Base-by-base conservation (phyloP, 2,329 filamentous ascomycete species). In the Fusarium xylarioides region DNA sequence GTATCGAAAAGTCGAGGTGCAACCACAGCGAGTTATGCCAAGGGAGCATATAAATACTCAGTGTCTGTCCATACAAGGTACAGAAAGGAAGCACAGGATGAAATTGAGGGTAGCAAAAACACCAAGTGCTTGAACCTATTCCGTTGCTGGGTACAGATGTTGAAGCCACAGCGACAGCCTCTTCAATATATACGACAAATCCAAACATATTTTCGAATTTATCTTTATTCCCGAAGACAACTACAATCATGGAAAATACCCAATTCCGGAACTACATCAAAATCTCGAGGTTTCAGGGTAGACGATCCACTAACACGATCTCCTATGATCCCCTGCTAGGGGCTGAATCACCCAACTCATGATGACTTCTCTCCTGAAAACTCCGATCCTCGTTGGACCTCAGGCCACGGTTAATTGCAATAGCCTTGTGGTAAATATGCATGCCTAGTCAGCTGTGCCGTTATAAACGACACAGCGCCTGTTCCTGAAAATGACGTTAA, bases 301-400 rank as follows among this genome's bases (percentile, higher is more conserved):
- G 38, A 38, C 30, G 40, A 26, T 26, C 55, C 49, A 56, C 52
- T 63, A 49, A 49, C 50, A 54, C 43, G 49, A 38, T 57, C 55
- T 56, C 38, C 52, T 35, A 30, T 43, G 30, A 73, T 72, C 47
- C 70, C 74, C 63, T 68, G 67, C 40, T 49, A 66, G 46, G 61
- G 74, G 56, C 56, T 69, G 34, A 26, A 60, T 26, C 47, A 68
- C 59, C 63, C 50, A 59, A 67, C 52, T 69, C 71, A 76, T 61
- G 58, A 72, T 47, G 40, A n/a, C 38, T 26, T 73, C 28, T 73
- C 43, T 38, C 57, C 66, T 60, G 46, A 73, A 35, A 19, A 54
- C 21, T 21, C 66, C 40, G 40, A 68, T 55, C 66, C 55, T 57
- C 50, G 57, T 47, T 58, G 42, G 37, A 53, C 32, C 42, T 73